A percentile compares a stretch with the other conserved stretches of the same genome.
Conservation (phyloP, 176 grass and related monocot species). For the Secale cereale region DNA sequence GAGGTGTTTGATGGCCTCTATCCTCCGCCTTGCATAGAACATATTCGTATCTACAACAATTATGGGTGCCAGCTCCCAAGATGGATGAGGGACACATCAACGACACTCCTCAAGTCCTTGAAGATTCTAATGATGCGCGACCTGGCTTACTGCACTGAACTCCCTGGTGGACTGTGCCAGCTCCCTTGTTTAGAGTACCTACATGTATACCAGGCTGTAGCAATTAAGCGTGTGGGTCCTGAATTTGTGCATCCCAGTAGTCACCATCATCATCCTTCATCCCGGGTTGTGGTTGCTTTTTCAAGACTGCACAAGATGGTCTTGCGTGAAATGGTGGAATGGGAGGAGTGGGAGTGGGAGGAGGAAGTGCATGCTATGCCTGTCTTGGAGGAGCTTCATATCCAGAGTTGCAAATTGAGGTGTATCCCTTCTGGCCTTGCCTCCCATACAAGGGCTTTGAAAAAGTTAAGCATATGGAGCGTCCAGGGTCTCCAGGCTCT, state of each 20-base stretch:
- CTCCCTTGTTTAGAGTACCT: conserved; percentile 16
- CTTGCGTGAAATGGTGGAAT: conserved; percentile 25
- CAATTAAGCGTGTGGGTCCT: conserved; percentile 10
- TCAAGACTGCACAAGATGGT: background rate
- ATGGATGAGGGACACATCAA: background rate
- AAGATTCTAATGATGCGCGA: background rate
- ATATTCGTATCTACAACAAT: background rate
- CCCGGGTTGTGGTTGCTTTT: background rate
- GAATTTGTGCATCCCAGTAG: conserved; percentile 15
- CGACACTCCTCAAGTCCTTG: background rate
- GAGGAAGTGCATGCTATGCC: conserved; percentile 24
- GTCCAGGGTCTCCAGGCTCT: background rate
- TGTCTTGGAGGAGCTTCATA: conserved; percentile 4
- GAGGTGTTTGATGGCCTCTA: conserved; percentile 1
- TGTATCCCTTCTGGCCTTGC: background rate
- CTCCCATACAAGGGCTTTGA: background rate
- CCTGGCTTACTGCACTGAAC: background rate
- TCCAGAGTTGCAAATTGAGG: conserved; percentile 21
- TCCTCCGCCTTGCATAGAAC: background rate
- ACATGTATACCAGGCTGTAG: background rate
- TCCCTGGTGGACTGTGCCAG: conserved; percentile 20
- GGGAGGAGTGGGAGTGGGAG: conserved; percentile 46
- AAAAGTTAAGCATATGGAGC: background rate
- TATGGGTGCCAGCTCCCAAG: conserved; percentile 20
- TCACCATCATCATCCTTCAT: no score